A percentile compares a stretch with the other conserved stretches of the same genome.
phyloP scores from a whole-genome alignment of 768 basidiomycete species.

The Psilocybe cyanescens region DNA sequence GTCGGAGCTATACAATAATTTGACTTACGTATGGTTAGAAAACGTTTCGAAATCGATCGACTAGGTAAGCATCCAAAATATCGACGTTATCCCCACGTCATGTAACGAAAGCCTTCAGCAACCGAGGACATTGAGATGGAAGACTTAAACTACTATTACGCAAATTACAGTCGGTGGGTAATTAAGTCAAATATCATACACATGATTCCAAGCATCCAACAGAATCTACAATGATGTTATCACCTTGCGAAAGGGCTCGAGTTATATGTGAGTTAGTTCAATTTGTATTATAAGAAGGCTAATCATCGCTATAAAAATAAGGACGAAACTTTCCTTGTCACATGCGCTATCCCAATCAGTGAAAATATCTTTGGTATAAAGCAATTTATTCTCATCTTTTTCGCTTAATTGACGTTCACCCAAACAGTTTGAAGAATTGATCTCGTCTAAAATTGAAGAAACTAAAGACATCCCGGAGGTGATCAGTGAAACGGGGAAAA shows the following conservation, averaged over 20 bases:
- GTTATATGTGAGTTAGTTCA: slow-evolving; percentile 78
- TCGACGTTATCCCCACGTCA: slow-evolving; percentile 10
- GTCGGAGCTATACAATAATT: slow-evolving; percentile 13
- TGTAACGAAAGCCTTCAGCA: slow-evolving; percentile 43
- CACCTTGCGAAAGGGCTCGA: slow-evolving; percentile 90
- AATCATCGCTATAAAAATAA: slow-evolving; percentile 31
- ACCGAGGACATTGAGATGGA: slow-evolving; percentile 95
- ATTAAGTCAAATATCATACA: neutral
- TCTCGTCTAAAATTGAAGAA: slow-evolving; percentile 92
- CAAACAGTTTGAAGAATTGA: slow-evolving; percentile 84
- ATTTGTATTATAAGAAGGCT: slow-evolving; percentile 12
- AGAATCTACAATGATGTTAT: slow-evolving; percentile 99
- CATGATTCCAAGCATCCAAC: slow-evolving; percentile 2
- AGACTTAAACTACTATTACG: slow-evolving; percentile 96
- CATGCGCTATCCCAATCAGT: slow-evolving; percentile 96
- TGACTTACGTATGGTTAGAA: slow-evolving; percentile 50
- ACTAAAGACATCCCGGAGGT: slow-evolving; percentile 95
- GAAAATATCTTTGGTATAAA: slow-evolving; percentile 87
- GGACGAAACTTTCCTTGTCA: slow-evolving; percentile 95
- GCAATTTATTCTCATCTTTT: neutral
- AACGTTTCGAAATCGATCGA: slow-evolving; percentile 92
- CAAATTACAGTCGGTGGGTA: slow-evolving; percentile 88
- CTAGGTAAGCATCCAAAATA: slow-evolving; percentile 49
- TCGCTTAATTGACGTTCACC: slow-evolving; percentile 3
- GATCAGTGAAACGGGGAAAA: slow-evolving; percentile 93